These are phyloP conservation scores for Sisymbrium irio DNA, from an alignment of 345 rosid genomes.

Conservation along the genomic window DNA sequence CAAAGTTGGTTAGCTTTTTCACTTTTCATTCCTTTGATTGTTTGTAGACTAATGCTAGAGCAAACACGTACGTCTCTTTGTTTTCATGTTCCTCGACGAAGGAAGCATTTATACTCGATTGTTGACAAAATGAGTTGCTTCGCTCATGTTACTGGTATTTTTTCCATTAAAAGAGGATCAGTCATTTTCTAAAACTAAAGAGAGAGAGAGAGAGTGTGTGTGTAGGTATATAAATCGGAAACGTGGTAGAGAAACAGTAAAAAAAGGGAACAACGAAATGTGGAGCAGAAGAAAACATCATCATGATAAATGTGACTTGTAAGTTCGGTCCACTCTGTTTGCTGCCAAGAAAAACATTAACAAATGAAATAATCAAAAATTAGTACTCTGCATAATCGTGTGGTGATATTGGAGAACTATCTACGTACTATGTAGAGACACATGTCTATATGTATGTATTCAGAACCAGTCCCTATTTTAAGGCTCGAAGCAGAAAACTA, in stretches of 20 bases:
- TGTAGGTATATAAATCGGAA: neutral
- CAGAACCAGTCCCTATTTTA: neutral
- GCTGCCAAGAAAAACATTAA: neutral
- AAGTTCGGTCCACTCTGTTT: conserved; percentile 23
- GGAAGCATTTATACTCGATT: neutral
- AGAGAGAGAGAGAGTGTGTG: neutral
- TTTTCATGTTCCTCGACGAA: neutral
- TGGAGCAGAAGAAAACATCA: conserved; percentile 20
- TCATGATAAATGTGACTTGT: conserved; percentile 23
- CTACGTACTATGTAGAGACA: neutral
- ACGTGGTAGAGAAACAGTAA: conserved; percentile 22
- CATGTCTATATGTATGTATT: neutral
- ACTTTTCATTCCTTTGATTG: neutral
- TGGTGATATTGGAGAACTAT: neutral
- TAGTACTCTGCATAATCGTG: conserved; percentile 4
- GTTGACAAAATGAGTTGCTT: neutral
- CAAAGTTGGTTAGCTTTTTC: neutral
- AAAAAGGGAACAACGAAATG: conserved; percentile 1
- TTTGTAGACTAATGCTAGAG: neutral
- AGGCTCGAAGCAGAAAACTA: neutral
- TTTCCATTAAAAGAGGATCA: neutral
- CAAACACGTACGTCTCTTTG: neutral
- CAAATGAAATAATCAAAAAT: neutral
- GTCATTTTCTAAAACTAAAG: neutral
- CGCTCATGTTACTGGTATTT: neutral